phyloP scores from a whole-genome alignment of 768 basidiomycete species.

The Lactarius vividus region DNA sequence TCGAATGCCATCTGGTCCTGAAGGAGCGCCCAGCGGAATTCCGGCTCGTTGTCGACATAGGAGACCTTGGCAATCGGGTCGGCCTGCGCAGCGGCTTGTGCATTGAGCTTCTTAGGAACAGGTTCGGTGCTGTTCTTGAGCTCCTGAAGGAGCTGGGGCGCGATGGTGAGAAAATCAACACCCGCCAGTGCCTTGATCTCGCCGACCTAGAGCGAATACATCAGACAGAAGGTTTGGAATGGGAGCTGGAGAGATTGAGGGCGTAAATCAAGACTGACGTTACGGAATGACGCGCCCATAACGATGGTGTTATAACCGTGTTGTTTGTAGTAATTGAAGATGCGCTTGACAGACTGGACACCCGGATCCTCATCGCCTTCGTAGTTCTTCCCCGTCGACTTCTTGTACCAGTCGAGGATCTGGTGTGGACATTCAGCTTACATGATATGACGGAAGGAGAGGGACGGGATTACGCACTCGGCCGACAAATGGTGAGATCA shows the following conservation, averaged over 20 bases:
- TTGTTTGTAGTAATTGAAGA: slow-evolving; percentile 99
- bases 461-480: slow-evolving; percentile 56
- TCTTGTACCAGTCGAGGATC: slow-evolving; percentile 99
- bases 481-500: slow-evolving; percentile 99
- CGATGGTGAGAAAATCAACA: slow-evolving; percentile 96
- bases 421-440: slow-evolving; percentile 34
- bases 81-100: slow-evolving; percentile 54
- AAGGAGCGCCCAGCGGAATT: slow-evolving; percentile 93
- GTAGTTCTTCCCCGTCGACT: slow-evolving; percentile 76
- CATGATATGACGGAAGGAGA: slow-evolving; percentile 4
- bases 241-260: not conserved
- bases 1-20: slow-evolving; percentile 98
- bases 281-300: slow-evolving; percentile 99
- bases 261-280: slow-evolving; percentile 50
- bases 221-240: slow-evolving; percentile 1
- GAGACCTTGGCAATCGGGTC: slow-evolving; percentile 74
- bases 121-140: slow-evolving; percentile 75
- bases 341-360: slow-evolving; percentile 92
- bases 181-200: slow-evolving; percentile 96
- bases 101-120: slow-evolving; percentile 84
- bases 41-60: slow-evolving; percentile 88
- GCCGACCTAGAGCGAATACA: slow-evolving; percentile 49
- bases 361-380: slow-evolving; percentile 92
- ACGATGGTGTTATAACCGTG: slow-evolving; percentile 98
- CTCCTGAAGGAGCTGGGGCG: slow-evolving; percentile 87